Conservation (phyloP, 2,329 filamentous ascomycete species). For the Curvularia sp. region DNA sequence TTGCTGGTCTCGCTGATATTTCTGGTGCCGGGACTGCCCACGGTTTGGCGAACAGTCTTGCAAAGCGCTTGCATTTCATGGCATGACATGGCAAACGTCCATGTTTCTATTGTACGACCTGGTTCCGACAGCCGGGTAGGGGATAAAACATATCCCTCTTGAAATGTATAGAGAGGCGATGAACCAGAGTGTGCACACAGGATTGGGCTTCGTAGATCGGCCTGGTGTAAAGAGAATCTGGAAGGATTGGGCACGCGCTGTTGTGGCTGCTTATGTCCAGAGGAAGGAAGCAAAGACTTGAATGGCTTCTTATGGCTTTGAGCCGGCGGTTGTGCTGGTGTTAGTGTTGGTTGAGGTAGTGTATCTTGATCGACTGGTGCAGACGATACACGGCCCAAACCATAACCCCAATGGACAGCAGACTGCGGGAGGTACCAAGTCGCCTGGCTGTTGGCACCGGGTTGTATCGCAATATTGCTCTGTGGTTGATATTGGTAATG, state of each 20-base stretch:
- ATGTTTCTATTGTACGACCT: conserved; percentile 51
- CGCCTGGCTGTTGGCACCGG: neutral
- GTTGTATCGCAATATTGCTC: neutral
- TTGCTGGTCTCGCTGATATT: conserved; percentile 61
- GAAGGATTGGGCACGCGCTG: conserved; percentile 56
- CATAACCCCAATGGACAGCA: conserved; percentile 14
- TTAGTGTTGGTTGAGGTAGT: neutral
- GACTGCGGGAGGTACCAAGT: conserved; percentile 9
- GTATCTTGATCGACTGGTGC: neutral
- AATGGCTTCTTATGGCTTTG: neutral
- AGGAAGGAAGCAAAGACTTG: conserved; percentile 47
- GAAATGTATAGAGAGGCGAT: conserved; percentile 62
- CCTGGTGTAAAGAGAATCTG: conserved; percentile 64
- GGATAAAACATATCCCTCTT: conserved; percentile 60
- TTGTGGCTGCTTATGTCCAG: conserved; percentile 43
- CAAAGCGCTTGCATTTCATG: conserved; percentile 51
- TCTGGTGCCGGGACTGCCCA: conserved; percentile 41
- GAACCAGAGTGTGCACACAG: conserved; percentile 43
- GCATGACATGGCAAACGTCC: conserved; percentile 58
- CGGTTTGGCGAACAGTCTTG: conserved; percentile 32
- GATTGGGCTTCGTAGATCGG: conserved; percentile 62
- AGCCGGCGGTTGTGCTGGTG: neutral
- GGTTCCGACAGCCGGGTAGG: conserved; percentile 54
- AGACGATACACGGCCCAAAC: conserved; percentile 3
- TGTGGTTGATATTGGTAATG: neutral